Evolutionary conservation across 2,329 filamentous ascomycete genomes (phyloP), one percentile per base, ranked within the genome.

Genomic region (Ilyonectria sp.): DNA sequence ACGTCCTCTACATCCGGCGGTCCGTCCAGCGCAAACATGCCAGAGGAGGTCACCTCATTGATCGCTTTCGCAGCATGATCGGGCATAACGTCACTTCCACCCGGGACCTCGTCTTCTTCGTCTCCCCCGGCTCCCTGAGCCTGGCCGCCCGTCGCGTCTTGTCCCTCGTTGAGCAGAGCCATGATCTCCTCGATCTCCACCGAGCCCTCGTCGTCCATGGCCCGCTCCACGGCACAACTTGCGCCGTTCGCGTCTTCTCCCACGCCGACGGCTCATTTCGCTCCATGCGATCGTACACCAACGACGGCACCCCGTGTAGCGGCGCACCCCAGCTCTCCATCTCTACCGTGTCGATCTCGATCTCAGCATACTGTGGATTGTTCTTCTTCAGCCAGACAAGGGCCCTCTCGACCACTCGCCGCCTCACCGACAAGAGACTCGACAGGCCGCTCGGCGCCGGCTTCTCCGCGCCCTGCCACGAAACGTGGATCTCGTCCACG

Each of bases 281-380:
- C 33, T 55, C 55, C 57, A 68, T 29, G 4, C 65, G 65, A 13
- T 67, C 57, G 47, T 65, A 68, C 29, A 68, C 62, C 23, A 40
- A 33, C n/a, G 44, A 53, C 23, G 60, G 65, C 53, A 70, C 61
- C 2, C 57, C 60, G 33, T 69, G 40, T 21, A 64, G 37, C 49
- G 59, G 44, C 13, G 52, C 21, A 17, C 57, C 60, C 67, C 64
- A 69, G 50, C 67, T 69, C 40, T 69, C 54, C 63, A 69, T 29
- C 40, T 69, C 64, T 13, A 52, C 63, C 35, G 8, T 52, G 37
- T 65, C 64, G 37, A 67, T 69, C 5, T 58, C 35, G 40, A 69
- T 63, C 40, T 65, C 55, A 15, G 44, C 56, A 64, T 67, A 65
- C 15, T 60, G 47, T 21, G 43, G 40, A 55, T 68, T 67, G 43